Percentiles rank a stretch among this genome's conserved stretches.
Conservation (phyloP, 352 stramenopile genomes). For the Globisporangium ultimum region DNA sequence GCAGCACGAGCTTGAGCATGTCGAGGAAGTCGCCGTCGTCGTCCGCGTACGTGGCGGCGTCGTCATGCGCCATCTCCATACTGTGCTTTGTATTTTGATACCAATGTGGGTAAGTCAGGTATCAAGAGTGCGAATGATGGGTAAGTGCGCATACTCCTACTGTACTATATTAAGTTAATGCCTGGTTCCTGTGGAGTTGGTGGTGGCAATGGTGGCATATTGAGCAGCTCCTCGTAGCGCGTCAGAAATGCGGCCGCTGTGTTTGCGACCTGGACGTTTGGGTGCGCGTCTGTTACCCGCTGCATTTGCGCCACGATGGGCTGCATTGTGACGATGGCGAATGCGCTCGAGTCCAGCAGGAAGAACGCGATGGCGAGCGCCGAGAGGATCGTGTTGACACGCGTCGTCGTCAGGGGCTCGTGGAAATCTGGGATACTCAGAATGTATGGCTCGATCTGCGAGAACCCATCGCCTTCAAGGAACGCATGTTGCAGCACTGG, state of each 20-base stretch:
- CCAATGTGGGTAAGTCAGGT: background rate
- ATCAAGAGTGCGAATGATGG: background rate
- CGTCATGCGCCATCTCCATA: constrained; percentile 15
- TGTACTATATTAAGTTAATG: too few relatives aligned
- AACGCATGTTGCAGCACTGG: constrained; percentile 53
- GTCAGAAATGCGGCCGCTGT: constrained; percentile 34
- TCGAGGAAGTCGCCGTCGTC: constrained; percentile 34
- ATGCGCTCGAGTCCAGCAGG: constrained; percentile 56
- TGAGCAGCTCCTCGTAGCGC: constrained; percentile 46
- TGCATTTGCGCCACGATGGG: constrained; percentile 30
- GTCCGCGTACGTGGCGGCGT: background rate
- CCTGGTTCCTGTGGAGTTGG: background rate
- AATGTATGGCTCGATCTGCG: constrained; percentile 44
- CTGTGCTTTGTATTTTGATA: background rate
- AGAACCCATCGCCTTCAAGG: constrained; percentile 38
- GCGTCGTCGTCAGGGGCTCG: constrained; percentile 1
- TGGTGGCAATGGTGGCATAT: background rate
- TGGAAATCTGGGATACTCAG: constrained; percentile 17
- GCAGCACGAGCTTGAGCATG: constrained; percentile 53
- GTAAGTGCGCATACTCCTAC: background rate
- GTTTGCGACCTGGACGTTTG: constrained; percentile 47
- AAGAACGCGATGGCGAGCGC: constrained; percentile 64
- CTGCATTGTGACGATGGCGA: constrained; percentile 35
- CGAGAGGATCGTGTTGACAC: constrained; percentile 46
- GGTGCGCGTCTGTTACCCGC: constrained; percentile 22